Base-by-base conservation (phyloP, 2,329 filamentous ascomycete genomes). In the Neobulgaria alba region DNA sequence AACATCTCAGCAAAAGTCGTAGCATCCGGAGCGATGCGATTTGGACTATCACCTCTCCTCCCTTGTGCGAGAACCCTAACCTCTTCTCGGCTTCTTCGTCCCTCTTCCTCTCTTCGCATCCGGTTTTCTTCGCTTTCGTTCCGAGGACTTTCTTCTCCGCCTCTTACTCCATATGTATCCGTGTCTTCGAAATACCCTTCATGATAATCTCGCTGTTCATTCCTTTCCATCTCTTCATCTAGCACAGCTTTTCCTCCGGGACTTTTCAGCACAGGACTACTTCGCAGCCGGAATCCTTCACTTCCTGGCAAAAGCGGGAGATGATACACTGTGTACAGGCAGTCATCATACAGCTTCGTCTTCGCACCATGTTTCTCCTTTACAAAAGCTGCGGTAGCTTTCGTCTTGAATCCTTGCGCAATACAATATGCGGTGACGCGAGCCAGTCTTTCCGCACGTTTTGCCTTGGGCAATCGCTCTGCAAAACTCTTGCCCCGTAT, bases 331-430 rank as follows among this genome's bases (percentile, higher is more conserved):
- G 82, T 86, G 60, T 98, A 98, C 17, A 98, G 69, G 58, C 92
- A 98, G 62, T 98, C 92, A 61, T 98, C 92, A 63, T 98, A 98
- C 4, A 96, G 72, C 64, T 98, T 98, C 10, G 90, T 94, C 64
- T 88, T 83, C 1, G 89, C 90, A 21, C 84, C 81, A 64, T 98
- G 92, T 56, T 82, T 82, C 49, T 85, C 85, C 53, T 85, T 82
- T 46, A 95, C 70, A 59, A 98, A 98, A 23, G 85, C 78, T 10
- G 89, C 87, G n/a, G 88, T 87, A 18, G 81, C 76, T 54, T 84
- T 82, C 66, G 94, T 79, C 65, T 90, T 94, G 66, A 89, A 96
- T 5, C 84, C 85, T 62, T 95, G 86, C 1, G 92, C 90, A 0
- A 88, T 96, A 62, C 90, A 96, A 63, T 96, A 98, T 9, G 92